A percentile compares a stretch with the other conserved stretches of the same genome.
These are phyloP conservation scores for Sporothrix euskadiensis DNA, from an alignment of 2,329 filamentous ascomycete species.

Conservation along the genomic window DNA sequence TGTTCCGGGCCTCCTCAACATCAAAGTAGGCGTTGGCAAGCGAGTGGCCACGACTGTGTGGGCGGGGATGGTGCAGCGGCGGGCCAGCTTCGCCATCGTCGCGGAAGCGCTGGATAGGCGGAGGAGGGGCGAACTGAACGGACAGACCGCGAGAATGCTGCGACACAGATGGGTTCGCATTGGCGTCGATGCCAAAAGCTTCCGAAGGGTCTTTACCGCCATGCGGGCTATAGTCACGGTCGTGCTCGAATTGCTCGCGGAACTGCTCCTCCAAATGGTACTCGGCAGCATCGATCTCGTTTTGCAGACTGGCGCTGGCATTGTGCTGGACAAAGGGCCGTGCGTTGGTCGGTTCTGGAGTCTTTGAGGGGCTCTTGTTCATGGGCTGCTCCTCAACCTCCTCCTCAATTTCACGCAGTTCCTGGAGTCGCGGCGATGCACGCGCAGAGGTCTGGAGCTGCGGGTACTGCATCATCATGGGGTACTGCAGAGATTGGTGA, in stretches of 20 bases:
- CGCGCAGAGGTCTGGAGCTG: slow-evolving; percentile 58
- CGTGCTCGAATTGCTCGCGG: slow-evolving; percentile 74
- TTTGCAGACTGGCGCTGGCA: slow-evolving; percentile 74
- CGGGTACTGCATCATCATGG: slow-evolving; percentile 57
- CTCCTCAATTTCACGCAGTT: slow-evolving; percentile 73
- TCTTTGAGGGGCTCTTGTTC: slow-evolving; percentile 56
- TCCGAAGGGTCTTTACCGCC: slow-evolving; percentile 44
- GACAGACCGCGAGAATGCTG: slow-evolving; percentile 49
- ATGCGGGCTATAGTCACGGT: slow-evolving; percentile 68
- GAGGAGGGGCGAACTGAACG: slow-evolving; percentile 45
- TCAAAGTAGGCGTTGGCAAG: slow-evolving; percentile 67
- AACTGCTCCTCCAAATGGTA: slow-evolving; percentile 81
- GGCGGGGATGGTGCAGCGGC: slow-evolving; percentile 69
- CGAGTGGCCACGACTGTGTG: slow-evolving; percentile 72
- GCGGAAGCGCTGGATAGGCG: slow-evolving; percentile 53
- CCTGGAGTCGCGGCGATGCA: slow-evolving; percentile 64
- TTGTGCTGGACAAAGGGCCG: slow-evolving; percentile 59
- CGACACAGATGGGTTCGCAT: slow-evolving; percentile 32
- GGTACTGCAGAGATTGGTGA: slow-evolving; percentile 61
- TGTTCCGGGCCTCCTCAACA: slow-evolving; percentile 50
- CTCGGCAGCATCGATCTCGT: slow-evolving; percentile 81
- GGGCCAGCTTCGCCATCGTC: slow-evolving; percentile 56
- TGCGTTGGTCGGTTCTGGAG: slow-evolving; percentile 48
- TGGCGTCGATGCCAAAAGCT: slow-evolving; percentile 33
- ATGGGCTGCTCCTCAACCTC: slow-evolving; percentile 46